Percentiles rank a stretch among this genome's conserved stretches.
phyloP scores from a whole-genome alignment of 2,329 filamentous ascomycete species.

The Paraphoma sp. region DNA sequence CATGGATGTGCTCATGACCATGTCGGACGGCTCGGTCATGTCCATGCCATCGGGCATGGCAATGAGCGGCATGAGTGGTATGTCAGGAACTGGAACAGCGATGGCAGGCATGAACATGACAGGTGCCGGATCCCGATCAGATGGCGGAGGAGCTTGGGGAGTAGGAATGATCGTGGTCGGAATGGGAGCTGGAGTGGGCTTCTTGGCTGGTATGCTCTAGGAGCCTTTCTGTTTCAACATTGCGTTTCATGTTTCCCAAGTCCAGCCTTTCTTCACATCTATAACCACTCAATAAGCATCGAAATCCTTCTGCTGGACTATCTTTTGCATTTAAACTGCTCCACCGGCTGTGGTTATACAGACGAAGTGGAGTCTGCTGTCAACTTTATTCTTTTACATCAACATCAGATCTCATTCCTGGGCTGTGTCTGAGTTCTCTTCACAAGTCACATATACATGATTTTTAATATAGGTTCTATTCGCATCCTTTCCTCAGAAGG shows the following conservation, averaged over 20 bases:
- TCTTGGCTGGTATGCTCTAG: constrained; percentile 13
- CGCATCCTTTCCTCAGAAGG: no score
- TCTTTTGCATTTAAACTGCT: no score
- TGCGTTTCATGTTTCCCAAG: background rate
- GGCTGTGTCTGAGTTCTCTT: no score
- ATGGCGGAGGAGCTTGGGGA: constrained; percentile 9
- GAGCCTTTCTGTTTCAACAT: background rate
- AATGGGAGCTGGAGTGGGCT: constrained; percentile 25
- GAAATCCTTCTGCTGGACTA: no score
- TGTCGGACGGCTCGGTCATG: constrained; percentile 37
- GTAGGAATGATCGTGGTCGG: constrained; percentile 17
- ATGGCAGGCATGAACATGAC: constrained; percentile 36
- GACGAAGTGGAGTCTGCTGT: no score
- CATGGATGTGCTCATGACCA: constrained; percentile 36
- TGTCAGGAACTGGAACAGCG: constrained; percentile 9
- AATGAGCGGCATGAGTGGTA: constrained; percentile 11
- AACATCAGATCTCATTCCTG: no score
- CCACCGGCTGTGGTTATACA: no score
- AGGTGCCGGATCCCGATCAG: constrained; percentile 11
- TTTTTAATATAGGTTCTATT: no score
- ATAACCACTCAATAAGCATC: no score
- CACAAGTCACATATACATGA: no score
- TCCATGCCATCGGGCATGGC: constrained; percentile 29
- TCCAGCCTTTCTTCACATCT: background rate
- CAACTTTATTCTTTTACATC: no score